phyloP scores from a whole-genome alignment of 371 early-diverging fungal species.

The Mortierella sp. region DNA sequence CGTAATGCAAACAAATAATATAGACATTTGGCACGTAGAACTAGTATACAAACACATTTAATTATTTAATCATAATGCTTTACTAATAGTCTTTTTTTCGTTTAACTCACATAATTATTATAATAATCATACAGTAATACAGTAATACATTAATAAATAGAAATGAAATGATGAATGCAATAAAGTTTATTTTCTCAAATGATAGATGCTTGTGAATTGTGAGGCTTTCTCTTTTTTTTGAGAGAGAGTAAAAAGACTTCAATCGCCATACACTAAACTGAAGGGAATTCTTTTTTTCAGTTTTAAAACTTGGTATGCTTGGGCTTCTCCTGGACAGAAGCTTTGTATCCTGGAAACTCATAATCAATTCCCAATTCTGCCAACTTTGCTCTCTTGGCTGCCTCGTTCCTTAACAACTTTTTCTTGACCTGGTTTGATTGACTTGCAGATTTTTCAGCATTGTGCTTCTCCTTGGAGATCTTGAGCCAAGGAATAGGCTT shows the following conservation, averaged over 20 bases:
- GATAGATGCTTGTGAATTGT: too few species aligned
- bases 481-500: slow-evolving; percentile 68
- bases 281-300: too few species aligned
- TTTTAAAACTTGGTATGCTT: slow-evolving; percentile 54
- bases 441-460: slow-evolving; percentile 68
- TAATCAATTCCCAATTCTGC: slow-evolving; percentile 82
- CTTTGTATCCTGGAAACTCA: slow-evolving; percentile 79
- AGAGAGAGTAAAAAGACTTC: not conserved
- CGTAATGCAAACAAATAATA: slow-evolving; percentile 12
- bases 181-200: not conserved
- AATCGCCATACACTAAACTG: not conserved
- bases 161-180: not conserved
- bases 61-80: not conserved
- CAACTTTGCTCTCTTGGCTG: slow-evolving; percentile 68
- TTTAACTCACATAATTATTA: not conserved
- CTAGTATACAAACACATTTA: not conserved
- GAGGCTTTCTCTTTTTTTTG: too few species aligned
- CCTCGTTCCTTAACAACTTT: slow-evolving; percentile 66
- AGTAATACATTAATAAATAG: too few species aligned
- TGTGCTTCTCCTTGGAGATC: slow-evolving; percentile 66
- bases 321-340: slow-evolving; percentile 47
- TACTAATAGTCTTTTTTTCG: not conserved
- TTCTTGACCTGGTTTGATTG: slow-evolving; percentile 58
- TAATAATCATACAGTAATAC: not conserved
- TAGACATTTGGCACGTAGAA: not conserved